These are phyloP conservation scores for Leccinum uliginosum DNA, from an alignment of 768 basidiomycete genomes.

Conservation along the genomic window DNA sequence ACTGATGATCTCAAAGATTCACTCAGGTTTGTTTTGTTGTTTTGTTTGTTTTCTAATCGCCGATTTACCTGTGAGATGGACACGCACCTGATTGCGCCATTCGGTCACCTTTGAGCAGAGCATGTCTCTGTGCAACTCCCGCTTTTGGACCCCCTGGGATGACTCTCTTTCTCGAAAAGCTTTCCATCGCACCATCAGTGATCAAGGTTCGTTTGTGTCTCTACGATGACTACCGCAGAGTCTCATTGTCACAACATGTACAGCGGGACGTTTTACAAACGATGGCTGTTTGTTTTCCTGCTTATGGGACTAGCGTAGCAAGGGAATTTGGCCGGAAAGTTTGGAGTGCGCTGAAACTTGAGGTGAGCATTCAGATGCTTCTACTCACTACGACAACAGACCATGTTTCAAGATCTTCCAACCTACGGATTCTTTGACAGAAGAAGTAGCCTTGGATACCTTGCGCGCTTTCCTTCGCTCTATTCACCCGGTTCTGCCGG, in stretches of 20 bases:
- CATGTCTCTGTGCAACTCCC: conserved; percentile 75
- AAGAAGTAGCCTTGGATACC: conserved; percentile 67
- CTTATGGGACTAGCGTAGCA: conserved; percentile 68
- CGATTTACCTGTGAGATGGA: conserved; percentile 1
- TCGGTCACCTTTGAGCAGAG: conserved; percentile 32
- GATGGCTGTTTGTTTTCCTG: conserved; percentile 71
- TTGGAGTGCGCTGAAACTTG: conserved; percentile 90
- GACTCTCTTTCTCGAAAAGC: conserved; percentile 88
- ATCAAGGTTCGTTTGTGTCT: conserved; percentile 59
- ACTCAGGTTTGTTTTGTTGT: conserved; percentile 47
- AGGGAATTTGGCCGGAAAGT: conserved; percentile 65
- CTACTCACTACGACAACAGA: background rate
- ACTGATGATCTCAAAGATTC: conserved; percentile 76
- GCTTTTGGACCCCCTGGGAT: conserved; percentile 81
- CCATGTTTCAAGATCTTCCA: conserved; percentile 72
- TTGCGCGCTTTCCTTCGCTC: conserved; percentile 70
- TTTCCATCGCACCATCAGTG: conserved; percentile 71
- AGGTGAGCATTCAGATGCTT: conserved; percentile 43
- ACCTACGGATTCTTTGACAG: conserved; percentile 75
- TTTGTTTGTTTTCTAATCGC: background rate
- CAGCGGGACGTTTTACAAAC: conserved; percentile 86
- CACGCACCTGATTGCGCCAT: background rate
- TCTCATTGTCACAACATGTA: conserved; percentile 2
- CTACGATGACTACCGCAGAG: background rate
- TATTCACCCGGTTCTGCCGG: conserved; percentile 50